These are phyloP conservation scores for Stachybotrys echinatus DNA, from an alignment of 2,329 filamentous ascomycete species.

Conservation along the genomic window DNA sequence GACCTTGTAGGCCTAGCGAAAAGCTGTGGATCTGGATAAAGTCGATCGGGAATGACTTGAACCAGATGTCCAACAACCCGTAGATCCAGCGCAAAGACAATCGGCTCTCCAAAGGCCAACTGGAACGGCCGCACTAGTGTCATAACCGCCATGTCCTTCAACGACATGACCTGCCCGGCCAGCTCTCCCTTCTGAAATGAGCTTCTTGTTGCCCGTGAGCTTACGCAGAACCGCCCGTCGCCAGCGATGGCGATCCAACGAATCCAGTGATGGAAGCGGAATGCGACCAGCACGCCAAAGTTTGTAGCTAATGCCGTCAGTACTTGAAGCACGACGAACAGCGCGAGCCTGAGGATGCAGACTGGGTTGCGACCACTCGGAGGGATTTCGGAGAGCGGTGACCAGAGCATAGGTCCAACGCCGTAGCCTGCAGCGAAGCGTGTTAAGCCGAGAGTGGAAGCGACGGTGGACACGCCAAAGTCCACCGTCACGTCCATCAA, in stretches of 20 bases:
- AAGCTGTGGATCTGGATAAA: conserved; percentile 46
- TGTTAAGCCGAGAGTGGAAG: conserved; percentile 2
- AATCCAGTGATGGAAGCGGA: conserved; percentile 48
- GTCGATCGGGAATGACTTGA: conserved; percentile 32
- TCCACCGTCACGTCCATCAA: conserved; percentile 3
- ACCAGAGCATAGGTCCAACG: conserved; percentile 45
- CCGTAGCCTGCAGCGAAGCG: conserved; percentile 4
- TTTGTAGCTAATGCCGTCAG: conserved; percentile 48
- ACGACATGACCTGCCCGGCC: background rate
- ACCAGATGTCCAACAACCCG: background rate
- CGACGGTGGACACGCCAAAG: conserved; percentile 4
- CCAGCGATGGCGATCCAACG: conserved; percentile 23
- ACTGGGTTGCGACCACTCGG: conserved; percentile 51
- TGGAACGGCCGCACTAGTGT: conserved; percentile 47
- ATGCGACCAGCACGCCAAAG: conserved; percentile 46
- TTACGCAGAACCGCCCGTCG: conserved; percentile 14
- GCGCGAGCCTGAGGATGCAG: conserved; percentile 51
- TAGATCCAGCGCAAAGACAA: background rate
- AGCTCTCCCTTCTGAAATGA: background rate
- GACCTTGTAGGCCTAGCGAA: conserved; percentile 37
- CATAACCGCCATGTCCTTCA: background rate
- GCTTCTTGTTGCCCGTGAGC: background rate
- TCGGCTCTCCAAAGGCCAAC: conserved; percentile 14
- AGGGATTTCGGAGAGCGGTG: conserved; percentile 54
- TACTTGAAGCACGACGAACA: conserved; percentile 52